Conservation (phyloP, 1,284 basidiomycete genomes). For the Tilletia horrida region DNA sequence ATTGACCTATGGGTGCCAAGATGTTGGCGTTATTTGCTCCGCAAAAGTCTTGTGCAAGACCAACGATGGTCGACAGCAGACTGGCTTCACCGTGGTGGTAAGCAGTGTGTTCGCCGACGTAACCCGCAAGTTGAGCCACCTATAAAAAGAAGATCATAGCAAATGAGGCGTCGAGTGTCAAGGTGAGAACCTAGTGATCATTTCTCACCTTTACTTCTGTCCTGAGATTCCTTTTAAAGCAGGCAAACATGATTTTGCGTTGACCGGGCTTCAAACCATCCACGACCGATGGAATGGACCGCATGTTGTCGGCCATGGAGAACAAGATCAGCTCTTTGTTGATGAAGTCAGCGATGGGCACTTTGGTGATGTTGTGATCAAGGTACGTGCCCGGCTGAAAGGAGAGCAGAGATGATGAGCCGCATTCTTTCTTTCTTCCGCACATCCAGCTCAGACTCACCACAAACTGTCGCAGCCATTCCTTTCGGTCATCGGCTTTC, state of each 20-base stretch:
- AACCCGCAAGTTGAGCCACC: conserved; percentile 91
- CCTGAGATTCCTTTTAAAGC: conserved; percentile 90
- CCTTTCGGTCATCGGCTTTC: conserved; percentile 97
- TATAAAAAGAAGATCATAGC: not conserved
- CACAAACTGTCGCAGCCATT: conserved; percentile 90
- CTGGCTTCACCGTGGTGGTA: conserved; percentile 95
- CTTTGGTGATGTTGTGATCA: conserved; percentile 80
- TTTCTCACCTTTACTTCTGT: conserved; percentile 72
- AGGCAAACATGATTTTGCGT: conserved; percentile 90
- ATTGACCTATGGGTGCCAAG: conserved; percentile 87
- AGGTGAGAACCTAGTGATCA: not conserved
- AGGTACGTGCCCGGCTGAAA: conserved; percentile 85
- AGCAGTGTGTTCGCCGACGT: conserved; percentile 85
- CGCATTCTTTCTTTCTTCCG: conserved; percentile 24
- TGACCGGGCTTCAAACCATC: conserved; percentile 99
- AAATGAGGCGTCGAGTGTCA: not conserved
- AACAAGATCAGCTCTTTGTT: conserved; percentile 97
- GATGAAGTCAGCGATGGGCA: conserved; percentile 90
- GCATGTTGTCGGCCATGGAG: conserved; percentile 98
- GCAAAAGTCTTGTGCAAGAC: conserved; percentile 88
- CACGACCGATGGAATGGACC: conserved; percentile 74
- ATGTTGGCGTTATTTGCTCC: conserved; percentile 96
- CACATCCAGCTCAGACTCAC: conserved; percentile 61
- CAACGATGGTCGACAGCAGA: conserved; percentile 84
- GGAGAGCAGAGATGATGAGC: too few relatives aligned